phyloP scores from a whole-genome alignment of 1,139 yeast species.

The Dujonia santamariae region DNA sequence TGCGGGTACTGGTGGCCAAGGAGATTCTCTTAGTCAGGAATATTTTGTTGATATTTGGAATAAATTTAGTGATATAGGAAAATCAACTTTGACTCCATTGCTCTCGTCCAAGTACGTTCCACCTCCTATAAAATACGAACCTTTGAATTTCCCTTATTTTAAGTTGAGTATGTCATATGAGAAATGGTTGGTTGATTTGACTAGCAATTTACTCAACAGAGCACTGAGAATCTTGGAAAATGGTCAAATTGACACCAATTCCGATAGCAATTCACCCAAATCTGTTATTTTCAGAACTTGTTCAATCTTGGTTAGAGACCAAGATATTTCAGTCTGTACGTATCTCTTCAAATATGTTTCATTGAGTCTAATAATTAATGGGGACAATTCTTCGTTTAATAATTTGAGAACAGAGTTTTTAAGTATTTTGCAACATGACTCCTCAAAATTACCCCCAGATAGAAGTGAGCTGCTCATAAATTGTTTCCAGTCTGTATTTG shows the following conservation, averaged over 20 bases:
- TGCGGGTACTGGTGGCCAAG: constrained; percentile 1
- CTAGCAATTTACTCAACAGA: constrained; percentile 60
- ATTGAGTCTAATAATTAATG: constrained; percentile 60
- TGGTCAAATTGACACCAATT: constrained; percentile 8
- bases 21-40: constrained; percentile 21
- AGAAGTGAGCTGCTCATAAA: constrained; percentile 54
- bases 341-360: constrained; percentile 80
- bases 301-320: constrained; percentile 65
- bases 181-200: constrained; percentile 68
- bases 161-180: constrained; percentile 35
- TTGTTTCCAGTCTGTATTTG: constrained; percentile 71
- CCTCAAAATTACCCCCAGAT: constrained; percentile 41
- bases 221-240: constrained; percentile 16
- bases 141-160: constrained; percentile 32
- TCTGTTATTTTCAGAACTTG: constrained; percentile 60
- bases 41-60: constrained; percentile 58
- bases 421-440: constrained; percentile 50
- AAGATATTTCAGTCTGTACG: constrained; percentile 66
- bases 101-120: constrained; percentile 70
- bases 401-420: constrained; percentile 57
- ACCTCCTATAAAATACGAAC: constrained; percentile 39
- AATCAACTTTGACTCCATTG: constrained; percentile 74
- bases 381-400: constrained; percentile 39
- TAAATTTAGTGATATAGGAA: constrained; percentile 62
- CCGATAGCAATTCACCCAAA: constrained; percentile 11